Evolutionary conservation across 1,139 yeast species (phyloP), one percentile per base, ranked within the genome.

Genomic region (Kurtzmaniella quercitrusa): DNA sequence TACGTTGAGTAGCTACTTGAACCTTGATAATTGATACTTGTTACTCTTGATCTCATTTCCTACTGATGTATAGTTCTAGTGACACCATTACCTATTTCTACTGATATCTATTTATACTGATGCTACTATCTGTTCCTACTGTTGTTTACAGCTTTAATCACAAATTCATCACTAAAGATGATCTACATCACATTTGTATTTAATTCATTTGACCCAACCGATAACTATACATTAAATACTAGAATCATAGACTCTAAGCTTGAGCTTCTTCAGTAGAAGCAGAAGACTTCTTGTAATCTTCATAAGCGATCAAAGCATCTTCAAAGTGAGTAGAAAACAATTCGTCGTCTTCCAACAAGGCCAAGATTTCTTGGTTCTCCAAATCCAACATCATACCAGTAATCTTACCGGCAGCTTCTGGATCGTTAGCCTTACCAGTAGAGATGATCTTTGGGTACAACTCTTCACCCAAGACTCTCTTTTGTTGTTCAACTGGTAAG

Each of bases 381-480:
- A 93, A 84, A 66, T 91, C 97, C 66, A 93, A 82, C 78, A 93
- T 83, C 98, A 93, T 93, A 76, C 98, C 98, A 57, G 99, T 93
- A 66, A 93, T 90, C 79, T 91, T 93, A 74, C 97, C 96, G 57
- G 98, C 97, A 64, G 96, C 91, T 71, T 89, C 96, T 51, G 88
- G 88, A 64, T 88, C 95, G 59, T 77, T 79, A 52, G 82, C 83
- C 68, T 86, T 84, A 64, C 95, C 95, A 63, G 93, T 87, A 57
- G 91, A 82, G 56, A 85, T 84, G 63, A 94, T 86, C 82, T 85
- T 89, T 65, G 95, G 94, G 80, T 91, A 94, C 65, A 94, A 80
- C 66, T 90, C 96, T 79, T 93, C 98, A 71, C 99, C 98, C 67
- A 94, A 81, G 65, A 90, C 81, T 79, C 94, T 89, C 84, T 88